These are phyloP conservation scores for Termitomyces heimii DNA, from an alignment of 768 basidiomycete species.

Conservation along the genomic window DNA sequence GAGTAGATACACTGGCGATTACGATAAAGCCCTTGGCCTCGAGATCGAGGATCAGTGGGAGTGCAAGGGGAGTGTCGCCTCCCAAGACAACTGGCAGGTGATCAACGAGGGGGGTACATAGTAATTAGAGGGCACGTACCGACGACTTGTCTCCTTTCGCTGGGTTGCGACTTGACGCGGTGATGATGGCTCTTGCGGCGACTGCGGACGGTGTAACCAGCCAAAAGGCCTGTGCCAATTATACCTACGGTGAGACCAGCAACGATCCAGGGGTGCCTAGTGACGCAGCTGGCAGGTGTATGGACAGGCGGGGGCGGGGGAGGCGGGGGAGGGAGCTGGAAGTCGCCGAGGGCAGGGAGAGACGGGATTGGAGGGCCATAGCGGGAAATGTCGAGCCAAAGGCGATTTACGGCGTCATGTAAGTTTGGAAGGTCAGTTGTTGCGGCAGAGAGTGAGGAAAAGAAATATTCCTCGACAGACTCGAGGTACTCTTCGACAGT, in stretches of 20 bases:
- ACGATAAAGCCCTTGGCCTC: conserved; percentile 81
- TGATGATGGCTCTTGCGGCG: conserved; percentile 29
- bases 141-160: conserved; percentile 61
- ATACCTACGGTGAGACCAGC: conserved; percentile 49
- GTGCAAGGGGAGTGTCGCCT: conserved; percentile 66
- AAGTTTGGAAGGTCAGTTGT: conserved; percentile 58
- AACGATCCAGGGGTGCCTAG: conserved; percentile 55
- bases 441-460: conserved; percentile 47
- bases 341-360: conserved; percentile 61
- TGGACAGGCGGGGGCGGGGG: conserved; percentile 55
- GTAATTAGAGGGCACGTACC: conserved; percentile 36
- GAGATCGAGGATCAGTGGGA: conserved; percentile 67
- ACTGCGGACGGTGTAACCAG: conserved; percentile 41
- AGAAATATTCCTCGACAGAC: conserved; percentile 58
- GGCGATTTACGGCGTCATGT: conserved; percentile 56
- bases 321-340: conserved; percentile 59
- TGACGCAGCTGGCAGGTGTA: conserved; percentile 45
- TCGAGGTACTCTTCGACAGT: conserved; percentile 63
- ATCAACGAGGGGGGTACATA: background rate
- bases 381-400: conserved; percentile 77
- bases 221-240: conserved; percentile 56
- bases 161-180: conserved; percentile 40
- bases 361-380: conserved; percentile 67
- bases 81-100: conserved; percentile 30
- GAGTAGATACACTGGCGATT: conserved; percentile 68